Evolutionary conservation across 106 monocot species (phyloP).

Genomic region (Dendrobium catenatum): DNA sequence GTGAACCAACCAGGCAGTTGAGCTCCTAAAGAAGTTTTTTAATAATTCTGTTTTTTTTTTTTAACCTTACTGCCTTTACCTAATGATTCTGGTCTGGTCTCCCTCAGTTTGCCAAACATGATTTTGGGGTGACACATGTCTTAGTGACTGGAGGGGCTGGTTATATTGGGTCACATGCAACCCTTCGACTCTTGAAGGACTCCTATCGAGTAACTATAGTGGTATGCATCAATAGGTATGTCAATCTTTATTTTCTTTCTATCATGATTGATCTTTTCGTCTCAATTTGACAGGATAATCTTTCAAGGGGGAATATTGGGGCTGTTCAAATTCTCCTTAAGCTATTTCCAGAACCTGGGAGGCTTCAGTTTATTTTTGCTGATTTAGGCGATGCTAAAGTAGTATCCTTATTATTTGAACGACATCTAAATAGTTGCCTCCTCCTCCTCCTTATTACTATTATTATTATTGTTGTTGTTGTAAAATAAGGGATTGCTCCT

Average conservation of each 20-base stretch:
- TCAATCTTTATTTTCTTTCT: neutral
- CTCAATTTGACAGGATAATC: slow-evolving; percentile 50
- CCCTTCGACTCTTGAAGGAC: slow-evolving; percentile 86
- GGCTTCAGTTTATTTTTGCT: slow-evolving; percentile 62
- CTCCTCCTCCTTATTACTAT: too few species aligned
- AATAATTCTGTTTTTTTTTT: neutral
- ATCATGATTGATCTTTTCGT: neutral
- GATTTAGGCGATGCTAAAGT: slow-evolving; percentile 64
- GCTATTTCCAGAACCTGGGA: slow-evolving; percentile 62
- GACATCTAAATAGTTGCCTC: too few species aligned
- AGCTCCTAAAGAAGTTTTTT: slow-evolving; percentile 3
- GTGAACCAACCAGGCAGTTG: neutral
- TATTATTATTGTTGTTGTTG: neutral
- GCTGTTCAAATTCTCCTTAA: slow-evolving; percentile 50
- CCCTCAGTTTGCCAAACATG: slow-evolving; percentile 76
- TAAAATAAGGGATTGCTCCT: slow-evolving; percentile 14
- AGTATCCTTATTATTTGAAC: slow-evolving; percentile 37
- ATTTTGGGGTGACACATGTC: slow-evolving; percentile 81
- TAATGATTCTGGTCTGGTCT: neutral
- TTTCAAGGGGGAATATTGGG: slow-evolving; percentile 76
- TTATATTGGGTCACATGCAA: slow-evolving; percentile 93
- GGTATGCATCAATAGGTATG: slow-evolving; percentile 25
- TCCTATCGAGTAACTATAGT: slow-evolving; percentile 93
- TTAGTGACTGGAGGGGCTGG: slow-evolving; percentile 99
- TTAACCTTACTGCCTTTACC: neutral